Conservation (phyloP, 2,329 filamentous ascomycete genomes). For the Ophiobolus disseminans region DNA sequence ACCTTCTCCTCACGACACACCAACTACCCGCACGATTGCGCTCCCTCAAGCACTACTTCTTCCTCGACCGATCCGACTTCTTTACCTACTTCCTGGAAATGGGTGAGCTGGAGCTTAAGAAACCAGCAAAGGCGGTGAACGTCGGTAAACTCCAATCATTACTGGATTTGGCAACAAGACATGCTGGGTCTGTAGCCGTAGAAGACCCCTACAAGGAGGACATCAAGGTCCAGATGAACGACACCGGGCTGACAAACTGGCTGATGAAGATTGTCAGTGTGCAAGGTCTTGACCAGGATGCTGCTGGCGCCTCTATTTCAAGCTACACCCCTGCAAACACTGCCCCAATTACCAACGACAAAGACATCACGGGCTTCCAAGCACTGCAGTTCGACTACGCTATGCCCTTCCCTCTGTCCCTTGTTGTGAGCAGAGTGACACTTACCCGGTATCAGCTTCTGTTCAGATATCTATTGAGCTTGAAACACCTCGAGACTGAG, state of each 20-base stretch:
- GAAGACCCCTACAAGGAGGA: slow-evolving; percentile 98
- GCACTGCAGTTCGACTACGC: slow-evolving; percentile 93
- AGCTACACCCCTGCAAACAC: slow-evolving; percentile 73
- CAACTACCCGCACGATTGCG: slow-evolving; percentile 84
- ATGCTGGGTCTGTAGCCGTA: slow-evolving; percentile 91
- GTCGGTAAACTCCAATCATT: slow-evolving; percentile 92
- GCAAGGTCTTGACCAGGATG: slow-evolving; percentile 89
- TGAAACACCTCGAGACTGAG: slow-evolving; percentile 87
- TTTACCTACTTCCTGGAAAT: slow-evolving; percentile 98
- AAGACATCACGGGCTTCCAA: slow-evolving; percentile 87
- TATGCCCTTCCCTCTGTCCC: slow-evolving; percentile 91
- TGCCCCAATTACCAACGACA: slow-evolving; percentile 70
- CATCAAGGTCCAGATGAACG: slow-evolving; percentile 97
- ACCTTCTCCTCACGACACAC: slow-evolving; percentile 90
- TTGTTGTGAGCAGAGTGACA: slow-evolving; percentile 95
- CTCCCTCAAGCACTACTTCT: slow-evolving; percentile 98
- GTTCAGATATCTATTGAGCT: slow-evolving; percentile 89
- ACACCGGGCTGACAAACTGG: slow-evolving; percentile 89
- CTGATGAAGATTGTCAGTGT: slow-evolving; percentile 97
- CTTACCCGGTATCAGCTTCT: slow-evolving; percentile 96
- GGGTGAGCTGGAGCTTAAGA: slow-evolving; percentile 85
- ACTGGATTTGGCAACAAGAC: slow-evolving; percentile 94
- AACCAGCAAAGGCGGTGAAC: slow-evolving; percentile 87
- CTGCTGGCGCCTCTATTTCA: slow-evolving; percentile 66
- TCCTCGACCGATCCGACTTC: slow-evolving; percentile 96